A percentile compares a stretch with the other conserved stretches of the same genome.
These are phyloP conservation scores for Schizonepeta tenuifolia DNA, from an alignment of 257 asterid genomes.

Conservation along the genomic window DNA sequence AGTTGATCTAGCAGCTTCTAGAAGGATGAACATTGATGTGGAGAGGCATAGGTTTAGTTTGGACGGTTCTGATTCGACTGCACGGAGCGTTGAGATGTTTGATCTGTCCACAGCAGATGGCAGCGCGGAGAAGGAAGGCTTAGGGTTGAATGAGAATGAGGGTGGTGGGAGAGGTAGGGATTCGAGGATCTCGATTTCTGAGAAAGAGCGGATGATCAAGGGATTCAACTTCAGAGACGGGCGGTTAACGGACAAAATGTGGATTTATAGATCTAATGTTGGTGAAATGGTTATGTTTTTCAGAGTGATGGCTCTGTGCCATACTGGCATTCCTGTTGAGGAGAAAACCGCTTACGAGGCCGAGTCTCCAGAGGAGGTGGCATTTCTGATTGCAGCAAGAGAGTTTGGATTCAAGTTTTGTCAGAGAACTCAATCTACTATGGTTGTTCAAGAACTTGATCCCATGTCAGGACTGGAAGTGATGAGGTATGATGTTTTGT, in stretches of 20 bases:
- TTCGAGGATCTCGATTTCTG: constrained; percentile 36
- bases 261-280: constrained; percentile 54
- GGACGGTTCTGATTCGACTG: constrained; percentile 65
- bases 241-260: constrained; percentile 46
- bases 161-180: constrained; percentile 12
- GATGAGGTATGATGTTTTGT: constrained; percentile 45
- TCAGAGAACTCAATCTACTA: constrained; percentile 59
- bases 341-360: constrained; percentile 53
- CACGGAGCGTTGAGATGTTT: constrained; percentile 61
- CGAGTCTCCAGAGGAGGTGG: constrained; percentile 74
- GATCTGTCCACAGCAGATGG: constrained; percentile 56
- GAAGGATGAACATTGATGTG: constrained; percentile 61
- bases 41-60: constrained; percentile 59
- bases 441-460: constrained; percentile 58
- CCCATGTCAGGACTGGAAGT: constrained; percentile 51
- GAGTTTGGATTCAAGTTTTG: constrained; percentile 72
- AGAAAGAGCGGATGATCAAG: constrained; percentile 26
- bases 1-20: constrained; percentile 71
- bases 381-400: constrained; percentile 67
- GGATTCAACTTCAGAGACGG: constrained; percentile 52
- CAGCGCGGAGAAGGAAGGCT: constrained; percentile 45
- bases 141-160: constrained; percentile 37
- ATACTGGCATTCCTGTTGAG: constrained; percentile 65
- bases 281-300: constrained; percentile 55
- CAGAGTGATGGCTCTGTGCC: constrained; percentile 68